These are phyloP conservation scores for Xenosphaeropsis pyriputrescens DNA, from an alignment of 2,329 filamentous ascomycete species.

Conservation along the genomic window DNA sequence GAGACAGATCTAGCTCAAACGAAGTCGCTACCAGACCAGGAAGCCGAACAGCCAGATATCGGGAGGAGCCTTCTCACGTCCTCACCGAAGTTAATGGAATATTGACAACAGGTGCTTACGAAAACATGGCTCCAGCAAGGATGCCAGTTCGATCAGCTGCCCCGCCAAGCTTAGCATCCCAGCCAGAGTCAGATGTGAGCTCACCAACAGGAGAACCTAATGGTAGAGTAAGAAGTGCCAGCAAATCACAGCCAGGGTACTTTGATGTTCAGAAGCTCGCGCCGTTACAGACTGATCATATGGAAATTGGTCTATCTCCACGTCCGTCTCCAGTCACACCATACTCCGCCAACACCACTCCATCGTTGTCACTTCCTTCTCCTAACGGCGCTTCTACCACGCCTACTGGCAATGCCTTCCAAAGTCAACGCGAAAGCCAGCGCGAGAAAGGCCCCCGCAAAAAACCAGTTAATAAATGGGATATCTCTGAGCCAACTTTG, in stretches of 20 bases:
- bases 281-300: constrained; percentile 7
- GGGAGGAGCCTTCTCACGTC: constrained; percentile 13
- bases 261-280: constrained; percentile 12
- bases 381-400: constrained; percentile 8
- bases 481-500: constrained; percentile 18
- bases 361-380: constrained; percentile 10
- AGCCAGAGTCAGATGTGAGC: not conserved
- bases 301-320: constrained; percentile 13
- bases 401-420: constrained; percentile 8
- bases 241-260: constrained; percentile 10
- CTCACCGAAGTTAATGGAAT: constrained; percentile 12
- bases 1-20: constrained; percentile 16
- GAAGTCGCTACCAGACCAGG: constrained; percentile 13
- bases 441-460: constrained; percentile 10
- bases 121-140: constrained; percentile 10
- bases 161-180: constrained; percentile 6
- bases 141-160: constrained; percentile 11
- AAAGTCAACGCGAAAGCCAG: constrained; percentile 2
- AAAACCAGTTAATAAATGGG: constrained; percentile 16
- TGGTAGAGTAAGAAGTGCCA: constrained; percentile 13
- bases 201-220: constrained; percentile 9
- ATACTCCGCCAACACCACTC: constrained; percentile 15
- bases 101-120: constrained; percentile 9
- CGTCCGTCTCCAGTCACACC: constrained; percentile 16
- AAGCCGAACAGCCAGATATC: constrained; percentile 15